Percentiles rank a stretch among this genome's conserved stretches.
Conservation (phyloP, 306 rosid genomes). For the Rosa chinensis region DNA sequence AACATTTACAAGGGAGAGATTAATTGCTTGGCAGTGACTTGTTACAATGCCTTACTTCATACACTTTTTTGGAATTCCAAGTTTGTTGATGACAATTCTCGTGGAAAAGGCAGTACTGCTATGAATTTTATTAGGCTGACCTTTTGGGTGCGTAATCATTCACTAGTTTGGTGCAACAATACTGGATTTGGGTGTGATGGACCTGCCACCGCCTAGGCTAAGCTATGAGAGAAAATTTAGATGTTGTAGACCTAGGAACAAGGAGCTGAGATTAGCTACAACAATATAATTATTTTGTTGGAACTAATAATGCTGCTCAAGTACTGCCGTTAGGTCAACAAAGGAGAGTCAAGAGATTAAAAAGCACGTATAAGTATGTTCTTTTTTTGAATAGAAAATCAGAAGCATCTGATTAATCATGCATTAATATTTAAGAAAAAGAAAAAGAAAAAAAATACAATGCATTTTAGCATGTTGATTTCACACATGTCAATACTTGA, state of each 20-base stretch:
- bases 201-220: neutral
- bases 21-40: conserved; percentile 7
- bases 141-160: neutral
- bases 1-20: neutral
- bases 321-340: neutral
- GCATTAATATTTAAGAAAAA: no score
- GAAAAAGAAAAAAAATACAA: no score
- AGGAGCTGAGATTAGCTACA: neutral
- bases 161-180: conserved; percentile 11
- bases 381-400: no score
- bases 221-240: neutral
- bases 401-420: no score
- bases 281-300: conserved; percentile 2
- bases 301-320: neutral
- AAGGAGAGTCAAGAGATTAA: neutral
- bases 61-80: neutral
- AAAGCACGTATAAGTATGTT: neutral
- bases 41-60: neutral
- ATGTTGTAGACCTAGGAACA: neutral
- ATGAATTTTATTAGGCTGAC: neutral
- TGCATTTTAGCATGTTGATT: no score
- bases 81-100: neutral
- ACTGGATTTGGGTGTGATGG: neutral
- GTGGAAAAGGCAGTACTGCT: neutral
- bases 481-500: no score